Evolutionary conservation across 2,329 filamentous ascomycete species (phyloP).

Genomic region (Aureobasidium sp.): DNA sequence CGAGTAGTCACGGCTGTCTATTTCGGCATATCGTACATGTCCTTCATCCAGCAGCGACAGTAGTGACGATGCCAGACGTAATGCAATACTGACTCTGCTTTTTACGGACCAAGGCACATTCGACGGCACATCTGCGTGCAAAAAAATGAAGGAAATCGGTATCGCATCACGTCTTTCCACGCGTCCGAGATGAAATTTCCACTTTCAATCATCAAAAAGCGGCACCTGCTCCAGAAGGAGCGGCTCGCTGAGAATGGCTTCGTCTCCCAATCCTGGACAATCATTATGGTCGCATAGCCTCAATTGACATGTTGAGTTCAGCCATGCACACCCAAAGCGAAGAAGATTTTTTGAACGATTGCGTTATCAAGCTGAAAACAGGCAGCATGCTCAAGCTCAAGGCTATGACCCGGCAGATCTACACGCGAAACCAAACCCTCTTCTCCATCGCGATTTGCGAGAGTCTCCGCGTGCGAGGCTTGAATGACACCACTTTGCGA

Average conservation of each 20-base stretch:
- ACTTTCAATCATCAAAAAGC: neutral
- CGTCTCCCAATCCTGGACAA: neutral
- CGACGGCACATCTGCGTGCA: neutral
- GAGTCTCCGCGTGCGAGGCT: neutral
- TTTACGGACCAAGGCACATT: neutral
- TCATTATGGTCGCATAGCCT: neutral
- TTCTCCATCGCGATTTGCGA: neutral
- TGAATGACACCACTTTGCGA: neutral
- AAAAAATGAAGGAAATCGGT: neutral
- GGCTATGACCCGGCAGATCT: neutral
- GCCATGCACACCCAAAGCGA: neutral
- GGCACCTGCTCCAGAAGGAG: neutral
- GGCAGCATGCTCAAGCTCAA: neutral
- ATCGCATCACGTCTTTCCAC: neutral
- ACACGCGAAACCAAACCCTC: neutral
- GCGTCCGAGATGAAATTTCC: neutral
- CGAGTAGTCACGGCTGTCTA: neutral
- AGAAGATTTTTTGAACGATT: neutral
- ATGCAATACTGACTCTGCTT: neutral
- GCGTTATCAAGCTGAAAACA: neutral
- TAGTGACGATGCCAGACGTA: neutral
- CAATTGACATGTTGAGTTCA: neutral
- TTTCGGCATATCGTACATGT: no score
- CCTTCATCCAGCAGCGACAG: neutral
- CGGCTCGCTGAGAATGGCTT: neutral